Percentiles rank a stretch among this genome's conserved stretches.
phyloP scores from a whole-genome alignment of 1,284 basidiomycete genomes.

The Grifola frondosa region DNA sequence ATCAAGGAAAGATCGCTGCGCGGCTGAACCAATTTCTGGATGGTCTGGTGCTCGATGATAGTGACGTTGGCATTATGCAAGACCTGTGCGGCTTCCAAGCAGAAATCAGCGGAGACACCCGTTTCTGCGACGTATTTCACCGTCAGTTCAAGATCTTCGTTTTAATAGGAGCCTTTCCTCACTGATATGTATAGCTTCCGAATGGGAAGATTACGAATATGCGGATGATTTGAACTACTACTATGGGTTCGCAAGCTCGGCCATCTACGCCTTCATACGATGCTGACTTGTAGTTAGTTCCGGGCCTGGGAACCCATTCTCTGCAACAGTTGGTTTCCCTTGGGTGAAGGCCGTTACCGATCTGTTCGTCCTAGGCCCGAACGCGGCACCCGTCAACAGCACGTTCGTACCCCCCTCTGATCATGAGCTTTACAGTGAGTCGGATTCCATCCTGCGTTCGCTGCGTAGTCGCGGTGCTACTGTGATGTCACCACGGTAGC shows the following conservation, averaged over 20 bases:
- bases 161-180: background rate
- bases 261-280: background rate
- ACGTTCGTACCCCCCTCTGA: slow-evolving; percentile 37
- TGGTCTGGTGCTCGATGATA: slow-evolving; percentile 33
- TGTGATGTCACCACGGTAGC: slow-evolving; percentile 24
- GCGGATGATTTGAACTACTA: slow-evolving; percentile 56
- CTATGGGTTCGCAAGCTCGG: slow-evolving; percentile 34
- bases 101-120: slow-evolving; percentile 38
- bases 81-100: slow-evolving; percentile 43
- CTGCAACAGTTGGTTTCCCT: slow-evolving; percentile 39
- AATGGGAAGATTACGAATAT: slow-evolving; percentile 52
- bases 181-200: slow-evolving; percentile 55
- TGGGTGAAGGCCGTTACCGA: slow-evolving; percentile 41
- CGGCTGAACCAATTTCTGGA: slow-evolving; percentile 38
- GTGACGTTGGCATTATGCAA: slow-evolving; percentile 42
- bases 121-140: slow-evolving; percentile 35
- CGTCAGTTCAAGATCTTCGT: slow-evolving; percentile 5
- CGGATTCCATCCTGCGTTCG: background rate
- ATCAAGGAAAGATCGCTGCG: slow-evolving; percentile 31
- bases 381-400: slow-evolving; percentile 24
- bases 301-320: slow-evolving; percentile 43
- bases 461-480: background rate
- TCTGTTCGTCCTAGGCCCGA: slow-evolving; percentile 35
- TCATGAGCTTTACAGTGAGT: slow-evolving; percentile 44
- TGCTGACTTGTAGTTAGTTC: slow-evolving; percentile 24